Conservation (phyloP, 495 filamentous ascomycete genomes). For the Ramalina intermedia region DNA sequence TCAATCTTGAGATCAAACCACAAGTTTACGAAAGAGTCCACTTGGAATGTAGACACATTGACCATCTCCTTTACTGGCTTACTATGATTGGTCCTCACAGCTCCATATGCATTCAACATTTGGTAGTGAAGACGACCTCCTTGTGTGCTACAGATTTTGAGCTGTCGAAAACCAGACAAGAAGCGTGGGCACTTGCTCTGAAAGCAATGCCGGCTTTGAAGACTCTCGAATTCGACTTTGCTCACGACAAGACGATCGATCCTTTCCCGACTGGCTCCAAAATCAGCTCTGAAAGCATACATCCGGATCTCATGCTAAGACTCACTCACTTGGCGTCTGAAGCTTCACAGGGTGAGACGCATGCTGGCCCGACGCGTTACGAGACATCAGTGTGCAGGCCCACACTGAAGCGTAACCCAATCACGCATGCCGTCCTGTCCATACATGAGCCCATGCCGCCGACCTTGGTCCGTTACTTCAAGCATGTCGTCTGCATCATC, state of each 20-base stretch:
- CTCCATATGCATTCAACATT: constrained; percentile 4
- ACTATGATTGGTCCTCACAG: constrained; percentile 6
- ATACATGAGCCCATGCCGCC: constrained; percentile 10
- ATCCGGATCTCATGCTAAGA: not conserved
- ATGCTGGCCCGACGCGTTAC: no score
- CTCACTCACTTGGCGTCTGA: not conserved
- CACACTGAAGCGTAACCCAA: not conserved
- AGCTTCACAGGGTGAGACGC: not conserved
- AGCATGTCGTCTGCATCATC: not conserved
- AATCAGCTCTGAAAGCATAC: not conserved
- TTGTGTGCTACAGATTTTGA: not conserved
- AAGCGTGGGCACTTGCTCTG: constrained; percentile 6
- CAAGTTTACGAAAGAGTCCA: constrained; percentile 5
- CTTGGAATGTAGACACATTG: constrained; percentile 4
- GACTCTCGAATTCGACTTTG: constrained; percentile 9
- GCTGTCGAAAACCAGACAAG: not conserved
- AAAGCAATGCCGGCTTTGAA: constrained; percentile 6
- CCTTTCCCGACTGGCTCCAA: not conserved
- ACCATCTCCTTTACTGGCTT: constrained; percentile 9
- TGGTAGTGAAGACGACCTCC: constrained; percentile 7
- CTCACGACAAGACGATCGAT: not conserved
- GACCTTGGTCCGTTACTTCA: constrained; percentile 4
- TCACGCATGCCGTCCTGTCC: constrained; percentile 11
- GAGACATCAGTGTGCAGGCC: not conserved
- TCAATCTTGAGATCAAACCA: constrained; percentile 4